Evolutionary conservation across 1,284 basidiomycete genomes (phyloP).

Genomic region (Pseudozyma pruni): DNA sequence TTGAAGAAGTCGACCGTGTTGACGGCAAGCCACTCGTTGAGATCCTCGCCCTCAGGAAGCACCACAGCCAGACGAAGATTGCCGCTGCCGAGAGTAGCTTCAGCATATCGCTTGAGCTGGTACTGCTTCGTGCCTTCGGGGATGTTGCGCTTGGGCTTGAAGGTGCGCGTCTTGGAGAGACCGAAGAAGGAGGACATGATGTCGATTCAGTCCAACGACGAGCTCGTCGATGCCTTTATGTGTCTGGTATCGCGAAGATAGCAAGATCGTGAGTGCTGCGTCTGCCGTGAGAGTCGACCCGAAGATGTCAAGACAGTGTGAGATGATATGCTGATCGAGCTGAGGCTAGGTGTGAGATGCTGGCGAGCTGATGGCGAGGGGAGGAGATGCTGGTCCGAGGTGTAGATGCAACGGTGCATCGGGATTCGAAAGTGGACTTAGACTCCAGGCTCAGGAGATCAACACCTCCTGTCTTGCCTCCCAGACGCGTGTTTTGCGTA

Average conservation of each 20-base stretch:
- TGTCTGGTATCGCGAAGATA: too few relatives aligned
- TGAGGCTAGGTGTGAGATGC: background rate
- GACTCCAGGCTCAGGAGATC: background rate
- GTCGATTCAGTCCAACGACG: constrained; percentile 35
- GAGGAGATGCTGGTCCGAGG: background rate
- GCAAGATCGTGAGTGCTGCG: too few relatives aligned
- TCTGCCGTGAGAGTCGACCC: too few relatives aligned
- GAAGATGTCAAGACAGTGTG: too few relatives aligned
- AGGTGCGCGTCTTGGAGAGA: constrained; percentile 82
- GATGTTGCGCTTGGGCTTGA: constrained; percentile 93
- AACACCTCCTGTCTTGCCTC: background rate
- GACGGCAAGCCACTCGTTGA: constrained; percentile 67
- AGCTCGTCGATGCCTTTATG: constrained; percentile 31
- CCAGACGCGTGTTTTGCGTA: background rate
- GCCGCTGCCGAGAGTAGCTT: constrained; percentile 83
- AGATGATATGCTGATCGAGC: too few relatives aligned
- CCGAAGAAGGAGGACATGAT: constrained; percentile 63
- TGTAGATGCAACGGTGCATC: background rate
- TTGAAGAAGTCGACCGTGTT: constrained; percentile 68
- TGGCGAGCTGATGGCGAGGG: background rate
- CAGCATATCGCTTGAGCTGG: constrained; percentile 94
- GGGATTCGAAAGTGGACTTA: constrained; percentile 1
- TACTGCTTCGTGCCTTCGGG: constrained; percentile 96
- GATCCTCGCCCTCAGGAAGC: constrained; percentile 65
- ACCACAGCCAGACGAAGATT: constrained; percentile 65